Evolutionary conservation across 169 alveolate species (phyloP), one percentile per base, ranked within the genome.

Genomic region (Cryptosporidium andersoni): DNA sequence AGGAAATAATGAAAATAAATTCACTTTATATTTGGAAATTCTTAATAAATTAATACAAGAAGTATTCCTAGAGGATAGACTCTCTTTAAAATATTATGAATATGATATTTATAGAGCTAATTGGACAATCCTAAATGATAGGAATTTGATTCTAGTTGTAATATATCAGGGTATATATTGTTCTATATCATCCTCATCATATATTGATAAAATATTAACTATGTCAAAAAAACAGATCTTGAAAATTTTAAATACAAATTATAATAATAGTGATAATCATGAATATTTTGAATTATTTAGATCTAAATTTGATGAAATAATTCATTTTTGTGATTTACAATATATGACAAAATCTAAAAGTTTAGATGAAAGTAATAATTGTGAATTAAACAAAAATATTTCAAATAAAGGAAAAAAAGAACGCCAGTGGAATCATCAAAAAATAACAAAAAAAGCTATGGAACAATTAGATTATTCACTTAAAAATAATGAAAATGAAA

Each of bases 401-500:
- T 4, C 43, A 12, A 52, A 49, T 34, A 74, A 74, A 48, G 16
- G 6, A 25, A 81, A 81, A 25, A 82, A 82, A 25, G 7, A 51
- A 34, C 25, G 90, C 4, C 81, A 55, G 11, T 82, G 90, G 90
- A 63, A 52, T 74, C 65, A 58, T 62, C 66, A 67, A 47, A 81
- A 81, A 8, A 63, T 88, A 40, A 82, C 92, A n/a, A 85, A 80
- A 52, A 52, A 66, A 40, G 67, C 65, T 56, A 81, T 88, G 66
- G 81, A 85, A 51, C 80, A 53, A 16, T 62, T 74, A 34, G 89
- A 80, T 45, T 81, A n/a, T 39, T 88, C 90, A 39, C 65, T 64
- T 12, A 74, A 82, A 39, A 51, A 63, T 25, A 58, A 48, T 49
- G 53, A 80, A 7, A 42, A 60, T 34, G 63, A 53, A 5, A 37